A percentile compares a stretch with the other conserved stretches of the same genome.
Evolutionary conservation across 306 rosid genomes (phyloP).

Genomic region (Cercis canadensis): DNA sequence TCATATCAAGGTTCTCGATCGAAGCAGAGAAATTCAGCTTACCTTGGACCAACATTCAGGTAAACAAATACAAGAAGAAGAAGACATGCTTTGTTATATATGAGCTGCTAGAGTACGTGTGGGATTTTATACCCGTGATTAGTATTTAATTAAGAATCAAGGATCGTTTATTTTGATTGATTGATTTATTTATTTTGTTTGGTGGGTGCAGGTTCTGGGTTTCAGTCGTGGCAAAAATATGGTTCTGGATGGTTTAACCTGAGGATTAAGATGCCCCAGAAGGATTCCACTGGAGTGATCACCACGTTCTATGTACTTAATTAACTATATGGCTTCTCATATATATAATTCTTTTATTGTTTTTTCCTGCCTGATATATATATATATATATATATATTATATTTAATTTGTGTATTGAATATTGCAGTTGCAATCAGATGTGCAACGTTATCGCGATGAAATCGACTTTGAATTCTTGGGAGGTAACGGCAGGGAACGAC

Average conservation of each 20-base stretch:
- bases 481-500: background rate
- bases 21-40: constrained; percentile 22
- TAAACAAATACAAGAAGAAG: background rate
- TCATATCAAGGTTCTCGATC: constrained; percentile 24
- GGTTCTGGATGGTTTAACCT: constrained; percentile 37
- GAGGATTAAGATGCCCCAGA: constrained; percentile 24
- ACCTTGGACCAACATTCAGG: constrained; percentile 40
- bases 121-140: too few relatives aligned
- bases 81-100: too few relatives aligned
- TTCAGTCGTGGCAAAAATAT: constrained; percentile 10
- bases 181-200: background rate
- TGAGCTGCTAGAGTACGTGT: too few relatives aligned
- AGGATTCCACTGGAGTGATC: constrained; percentile 24
- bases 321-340: too few relatives aligned
- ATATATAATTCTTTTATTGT: too few relatives aligned
- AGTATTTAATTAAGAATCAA: background rate
- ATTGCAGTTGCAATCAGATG: constrained; percentile 29
- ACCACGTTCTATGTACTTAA: constrained; percentile 39
- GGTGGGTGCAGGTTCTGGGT: constrained; percentile 22
- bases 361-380: too few relatives aligned
- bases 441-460: constrained; percentile 22
- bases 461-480: constrained; percentile 48
- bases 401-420: too few relatives aligned
- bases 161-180: background rate
- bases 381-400: too few relatives aligned